A percentile compares a stretch with the other conserved stretches of the same genome.
phyloP scores from a whole-genome alignment of 495 filamentous ascomycete genomes.

The Pyrenula aspistea region DNA sequence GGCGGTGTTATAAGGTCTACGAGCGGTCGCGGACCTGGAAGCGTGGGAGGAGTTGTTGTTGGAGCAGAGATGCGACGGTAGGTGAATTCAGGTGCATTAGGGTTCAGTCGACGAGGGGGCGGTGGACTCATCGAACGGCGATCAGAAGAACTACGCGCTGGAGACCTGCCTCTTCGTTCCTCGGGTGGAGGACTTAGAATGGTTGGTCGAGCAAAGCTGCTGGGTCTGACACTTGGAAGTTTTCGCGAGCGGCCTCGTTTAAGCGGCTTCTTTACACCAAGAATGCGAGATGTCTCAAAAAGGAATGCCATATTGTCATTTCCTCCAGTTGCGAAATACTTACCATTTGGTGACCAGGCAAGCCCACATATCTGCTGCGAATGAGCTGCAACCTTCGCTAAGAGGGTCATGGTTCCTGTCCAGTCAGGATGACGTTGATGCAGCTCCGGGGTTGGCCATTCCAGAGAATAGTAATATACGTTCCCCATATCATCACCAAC shows the following conservation, averaged over 20 bases:
- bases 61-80: neutral
- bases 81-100: neutral
- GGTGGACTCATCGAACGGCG: neutral
- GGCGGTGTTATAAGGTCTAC: neutral
- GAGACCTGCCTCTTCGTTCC: neutral
- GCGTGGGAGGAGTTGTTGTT: neutral
- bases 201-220: neutral
- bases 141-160: neutral
- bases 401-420: slow-evolving; percentile 64
- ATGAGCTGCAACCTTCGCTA: slow-evolving; percentile 69
- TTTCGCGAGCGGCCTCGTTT: neutral
- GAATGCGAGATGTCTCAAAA: slow-evolving; percentile 46
- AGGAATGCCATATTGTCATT: slow-evolving; percentile 86
- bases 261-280: neutral
- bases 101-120: neutral
- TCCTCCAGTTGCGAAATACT: slow-evolving; percentile 72
- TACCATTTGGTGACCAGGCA: slow-evolving; percentile 70
- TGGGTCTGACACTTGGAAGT: neutral
- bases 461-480: slow-evolving; percentile 79
- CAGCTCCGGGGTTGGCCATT: slow-evolving; percentile 53
- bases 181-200: neutral
- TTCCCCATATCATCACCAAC: slow-evolving; percentile 81
- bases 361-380: slow-evolving; percentile 87
- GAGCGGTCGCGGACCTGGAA: neutral
- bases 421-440: slow-evolving; percentile 41